Percentiles rank a stretch among this genome's conserved stretches.
These are phyloP conservation scores for Onygenales sp. DNA, from an alignment of 2,329 filamentous ascomycete species.

Conservation along the genomic window DNA sequence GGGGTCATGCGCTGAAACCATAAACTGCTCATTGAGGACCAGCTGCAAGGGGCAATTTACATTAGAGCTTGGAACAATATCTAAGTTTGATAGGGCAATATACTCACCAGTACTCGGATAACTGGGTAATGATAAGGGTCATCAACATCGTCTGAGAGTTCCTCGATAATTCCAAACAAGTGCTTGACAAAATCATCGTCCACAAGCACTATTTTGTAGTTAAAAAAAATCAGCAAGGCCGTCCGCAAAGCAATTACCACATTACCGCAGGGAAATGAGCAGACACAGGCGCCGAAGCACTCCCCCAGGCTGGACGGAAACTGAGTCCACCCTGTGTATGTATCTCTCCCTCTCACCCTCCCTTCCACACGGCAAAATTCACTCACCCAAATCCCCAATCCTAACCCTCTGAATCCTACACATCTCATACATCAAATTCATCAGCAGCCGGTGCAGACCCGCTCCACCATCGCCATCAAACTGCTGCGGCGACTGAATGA, in stretches of 20 bases:
- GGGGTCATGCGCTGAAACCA: slow-evolving; percentile 61
- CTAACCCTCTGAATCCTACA: slow-evolving; percentile 78
- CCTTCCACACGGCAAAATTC: neutral
- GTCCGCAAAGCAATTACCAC: neutral
- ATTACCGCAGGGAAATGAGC: too few species aligned
- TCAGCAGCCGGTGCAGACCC: slow-evolving; percentile 65
- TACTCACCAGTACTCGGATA: slow-evolving; percentile 74
- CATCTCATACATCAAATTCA: slow-evolving; percentile 95
- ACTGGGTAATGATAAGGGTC: slow-evolving; percentile 96
- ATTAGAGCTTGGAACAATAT: neutral
- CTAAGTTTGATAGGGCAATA: slow-evolving; percentile 21
- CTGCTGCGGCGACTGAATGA: slow-evolving; percentile 56
- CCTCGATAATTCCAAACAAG: slow-evolving; percentile 80
- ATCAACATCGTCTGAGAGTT: slow-evolving; percentile 72
- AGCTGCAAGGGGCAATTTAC: slow-evolving; percentile 44
- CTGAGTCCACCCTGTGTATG: neutral
- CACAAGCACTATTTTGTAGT: slow-evolving; percentile 20
- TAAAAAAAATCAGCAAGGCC: neutral
- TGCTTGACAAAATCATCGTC: slow-evolving; percentile 73
- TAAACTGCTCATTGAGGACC: slow-evolving; percentile 96
- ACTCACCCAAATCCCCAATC: slow-evolving; percentile 64
- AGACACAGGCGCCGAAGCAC: neutral
- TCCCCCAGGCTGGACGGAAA: neutral
- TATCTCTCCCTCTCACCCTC: neutral
- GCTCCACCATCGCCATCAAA: slow-evolving; percentile 38